Evolutionary conservation across 306 rosid species (phyloP).

Genomic region (Vigna nakashimae): DNA sequence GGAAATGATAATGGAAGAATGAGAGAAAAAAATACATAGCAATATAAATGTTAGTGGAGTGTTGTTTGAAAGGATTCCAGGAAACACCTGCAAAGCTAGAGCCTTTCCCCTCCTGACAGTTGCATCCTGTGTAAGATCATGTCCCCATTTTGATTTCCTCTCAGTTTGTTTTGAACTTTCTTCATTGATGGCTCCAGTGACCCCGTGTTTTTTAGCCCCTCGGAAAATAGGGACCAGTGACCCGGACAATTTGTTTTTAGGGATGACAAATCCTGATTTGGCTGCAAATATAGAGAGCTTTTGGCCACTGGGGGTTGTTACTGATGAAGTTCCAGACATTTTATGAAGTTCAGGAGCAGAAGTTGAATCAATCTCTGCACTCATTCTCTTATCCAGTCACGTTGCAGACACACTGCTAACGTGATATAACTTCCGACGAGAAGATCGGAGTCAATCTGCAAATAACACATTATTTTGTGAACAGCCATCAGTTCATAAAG

Average conservation of each 20-base stretch:
- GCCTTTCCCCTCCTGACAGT: conserved; percentile 74
- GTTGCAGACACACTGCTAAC: conserved; percentile 6
- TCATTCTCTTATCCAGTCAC: conserved; percentile 53
- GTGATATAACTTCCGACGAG: not conserved
- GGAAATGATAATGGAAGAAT: conserved; percentile 29
- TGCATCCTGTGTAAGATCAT: conserved; percentile 75
- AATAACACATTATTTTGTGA: conserved; percentile 12
- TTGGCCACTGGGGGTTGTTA: conserved; percentile 55
- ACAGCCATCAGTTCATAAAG: not conserved
- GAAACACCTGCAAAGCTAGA: conserved; percentile 85
- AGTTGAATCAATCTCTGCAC: conserved; percentile 53
- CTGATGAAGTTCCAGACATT: conserved; percentile 70
- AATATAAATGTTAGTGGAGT: conserved; percentile 25
- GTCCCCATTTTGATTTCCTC: conserved; percentile 89
- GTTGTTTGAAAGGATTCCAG: conserved; percentile 34
- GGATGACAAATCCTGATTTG: conserved; percentile 93
- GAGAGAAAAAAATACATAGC: not conserved
- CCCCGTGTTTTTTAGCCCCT: conserved; percentile 62
- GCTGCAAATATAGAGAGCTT: conserved; percentile 80
- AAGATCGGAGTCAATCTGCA: conserved; percentile 33
- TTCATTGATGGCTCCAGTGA: conserved; percentile 54
- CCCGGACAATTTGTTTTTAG: conserved; percentile 90
- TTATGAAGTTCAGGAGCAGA: conserved; percentile 58
- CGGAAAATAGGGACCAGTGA: conserved; percentile 80
- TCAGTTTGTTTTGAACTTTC: conserved; percentile 64